Percentiles rank a stretch among this genome's conserved stretches.
Evolutionary conservation across 1,284 basidiomycete species (phyloP).

Genomic region (Mrakiaceae sp.): DNA sequence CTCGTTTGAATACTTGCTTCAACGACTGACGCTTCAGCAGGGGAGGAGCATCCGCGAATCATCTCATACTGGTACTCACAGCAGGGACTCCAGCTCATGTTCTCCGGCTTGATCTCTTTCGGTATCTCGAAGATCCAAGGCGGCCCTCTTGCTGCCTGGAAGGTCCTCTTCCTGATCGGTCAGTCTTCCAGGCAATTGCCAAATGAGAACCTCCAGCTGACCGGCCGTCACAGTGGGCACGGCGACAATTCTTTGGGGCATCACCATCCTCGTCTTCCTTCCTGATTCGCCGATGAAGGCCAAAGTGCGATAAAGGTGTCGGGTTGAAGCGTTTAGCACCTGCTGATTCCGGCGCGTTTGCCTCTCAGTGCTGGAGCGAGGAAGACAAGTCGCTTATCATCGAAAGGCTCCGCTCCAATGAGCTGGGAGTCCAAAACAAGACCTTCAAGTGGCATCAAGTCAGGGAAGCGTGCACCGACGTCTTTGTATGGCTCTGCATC

Average conservation of each 20-base stretch:
- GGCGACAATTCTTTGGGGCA: constrained; percentile 17
- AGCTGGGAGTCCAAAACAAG: constrained; percentile 21
- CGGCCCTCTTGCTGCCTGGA: constrained; percentile 19
- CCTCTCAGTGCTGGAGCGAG: constrained; percentile 20
- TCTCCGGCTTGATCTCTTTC: constrained; percentile 19
- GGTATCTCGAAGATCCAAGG: constrained; percentile 17
- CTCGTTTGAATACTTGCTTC: constrained; percentile 10
- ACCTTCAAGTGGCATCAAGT: constrained; percentile 20
- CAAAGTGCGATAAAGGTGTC: constrained; percentile 14
- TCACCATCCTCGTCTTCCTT: constrained; percentile 24
- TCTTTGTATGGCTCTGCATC: constrained; percentile 18
- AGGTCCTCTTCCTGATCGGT: constrained; percentile 19
- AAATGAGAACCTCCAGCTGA: background rate
- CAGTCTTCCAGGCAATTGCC: too few species aligned
- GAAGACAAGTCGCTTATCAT: constrained; percentile 23
- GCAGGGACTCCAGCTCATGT: constrained; percentile 17
- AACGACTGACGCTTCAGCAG: constrained; percentile 15
- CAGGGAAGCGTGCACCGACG: constrained; percentile 19
- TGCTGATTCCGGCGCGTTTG: background rate
- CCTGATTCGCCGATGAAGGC: constrained; percentile 26
- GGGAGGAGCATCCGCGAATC: constrained; percentile 22
- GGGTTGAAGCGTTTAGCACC: background rate
- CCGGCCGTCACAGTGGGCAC: constrained; percentile 18
- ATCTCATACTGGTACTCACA: constrained; percentile 24
- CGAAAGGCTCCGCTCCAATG: constrained; percentile 21